Evolutionary conservation across 2,329 filamentous ascomycete species (phyloP).

Genomic region (Colletotrichum zoysiae): DNA sequence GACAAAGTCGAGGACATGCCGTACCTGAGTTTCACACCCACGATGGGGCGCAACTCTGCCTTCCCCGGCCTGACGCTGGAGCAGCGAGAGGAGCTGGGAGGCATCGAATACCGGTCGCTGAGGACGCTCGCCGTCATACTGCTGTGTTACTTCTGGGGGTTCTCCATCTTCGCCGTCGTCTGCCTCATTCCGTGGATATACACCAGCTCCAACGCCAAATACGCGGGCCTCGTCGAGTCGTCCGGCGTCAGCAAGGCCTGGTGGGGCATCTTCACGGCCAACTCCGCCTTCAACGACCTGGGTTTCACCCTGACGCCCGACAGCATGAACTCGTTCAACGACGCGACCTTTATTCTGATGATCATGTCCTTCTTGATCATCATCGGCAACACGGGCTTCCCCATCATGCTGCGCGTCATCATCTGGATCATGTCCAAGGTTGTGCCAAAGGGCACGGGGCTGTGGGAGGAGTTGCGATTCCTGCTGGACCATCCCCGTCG

Average conservation of each 20-base stretch:
- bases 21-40: conserved; percentile 95
- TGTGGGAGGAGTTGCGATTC: conserved; percentile 93
- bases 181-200: conserved; percentile 86
- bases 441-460: conserved; percentile 72
- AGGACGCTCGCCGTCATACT: conserved; percentile 87
- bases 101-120: conserved; percentile 94
- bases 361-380: conserved; percentile 89
- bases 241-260: conserved; percentile 77
- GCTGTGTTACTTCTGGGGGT: conserved; percentile 84
- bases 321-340: conserved; percentile 92
- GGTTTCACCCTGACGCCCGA: conserved; percentile 93
- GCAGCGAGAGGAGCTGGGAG: conserved; percentile 93
- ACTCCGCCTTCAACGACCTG: conserved; percentile 93
- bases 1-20: conserved; percentile 75
- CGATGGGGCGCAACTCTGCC: conserved; percentile 90
- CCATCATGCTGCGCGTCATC: conserved; percentile 91
- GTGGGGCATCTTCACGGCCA: conserved; percentile 94
- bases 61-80: conserved; percentile 91
- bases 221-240: conserved; percentile 72
- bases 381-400: conserved; percentile 95
- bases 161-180: conserved; percentile 81
- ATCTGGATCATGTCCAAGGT: conserved; percentile 85
- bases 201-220: conserved; percentile 64
- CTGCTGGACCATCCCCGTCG: conserved; percentile 93
- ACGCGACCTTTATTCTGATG: conserved; percentile 80